phyloP scores from a whole-genome alignment of 345 rosid genomes.

The Bruguiera parviflora region DNA sequence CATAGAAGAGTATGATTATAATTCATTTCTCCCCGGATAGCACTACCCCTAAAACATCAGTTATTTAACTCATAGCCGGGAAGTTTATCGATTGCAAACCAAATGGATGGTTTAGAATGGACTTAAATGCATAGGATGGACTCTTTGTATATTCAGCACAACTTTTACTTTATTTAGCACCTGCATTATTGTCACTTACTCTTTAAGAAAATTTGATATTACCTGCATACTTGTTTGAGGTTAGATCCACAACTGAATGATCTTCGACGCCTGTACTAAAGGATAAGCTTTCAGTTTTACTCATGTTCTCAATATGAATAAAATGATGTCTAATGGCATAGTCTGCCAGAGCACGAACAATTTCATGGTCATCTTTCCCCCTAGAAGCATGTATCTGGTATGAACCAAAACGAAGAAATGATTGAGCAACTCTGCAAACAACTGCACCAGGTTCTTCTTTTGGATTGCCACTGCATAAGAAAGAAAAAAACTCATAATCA shows the following conservation, averaged over 20 bases:
- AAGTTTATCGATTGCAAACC: not conserved
- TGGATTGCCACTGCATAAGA: slow-evolving; percentile 75
- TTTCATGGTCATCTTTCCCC: slow-evolving; percentile 82
- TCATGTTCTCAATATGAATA: slow-evolving; percentile 78
- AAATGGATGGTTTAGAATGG: too few species aligned
- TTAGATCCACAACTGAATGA: slow-evolving; percentile 78
- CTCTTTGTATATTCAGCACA: too few species aligned
- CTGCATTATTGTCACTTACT: not conserved
- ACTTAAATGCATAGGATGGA: too few species aligned
- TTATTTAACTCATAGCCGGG: not conserved
- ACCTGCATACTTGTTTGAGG: slow-evolving; percentile 99
- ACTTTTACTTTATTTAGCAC: not conserved
- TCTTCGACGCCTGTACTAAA: slow-evolving; percentile 77
- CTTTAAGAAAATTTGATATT: slow-evolving; percentile 3
- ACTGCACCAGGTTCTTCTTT: slow-evolving; percentile 98
- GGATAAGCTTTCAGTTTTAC: slow-evolving; percentile 77
- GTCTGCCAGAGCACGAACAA: slow-evolving; percentile 77
- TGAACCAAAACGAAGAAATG: slow-evolving; percentile 90
- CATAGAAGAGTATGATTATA: not conserved
- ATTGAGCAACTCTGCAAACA: slow-evolving; percentile 85
- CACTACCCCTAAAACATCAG: not conserved
- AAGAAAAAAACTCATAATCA: slow-evolving; percentile 2
- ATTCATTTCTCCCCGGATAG: not conserved
- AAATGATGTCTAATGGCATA: slow-evolving; percentile 90
- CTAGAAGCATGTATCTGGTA: slow-evolving; percentile 87